Evolutionary conservation across 2,329 filamentous ascomycete species (phyloP), one percentile per base, ranked within the genome.

Genomic region (Penicillium sp.): DNA sequence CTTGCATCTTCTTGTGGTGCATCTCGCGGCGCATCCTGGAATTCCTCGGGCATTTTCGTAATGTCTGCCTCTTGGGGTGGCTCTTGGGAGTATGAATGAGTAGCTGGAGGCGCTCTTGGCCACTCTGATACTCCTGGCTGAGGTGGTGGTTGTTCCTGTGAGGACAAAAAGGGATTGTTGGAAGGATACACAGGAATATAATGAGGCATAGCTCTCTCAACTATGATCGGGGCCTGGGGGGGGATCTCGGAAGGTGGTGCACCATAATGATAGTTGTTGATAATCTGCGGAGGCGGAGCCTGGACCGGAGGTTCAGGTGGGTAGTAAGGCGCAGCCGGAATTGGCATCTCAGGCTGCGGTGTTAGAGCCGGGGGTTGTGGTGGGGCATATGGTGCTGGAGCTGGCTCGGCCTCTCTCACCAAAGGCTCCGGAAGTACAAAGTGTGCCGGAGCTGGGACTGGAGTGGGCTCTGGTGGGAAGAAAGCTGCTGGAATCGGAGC

Each of bases 131-230:
- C 10, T 21, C n/a, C 26, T 21, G n/a, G n/a, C 9, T 48, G 53
- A 3, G n/a, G 19, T 13, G 53, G 50, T 1, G 21, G 14, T 14
- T 57, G 51, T 6, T 53, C 47, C 26, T 57, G 46, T 16, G 33
- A 49, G 21, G 82, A 78, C 10, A 70, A 65, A 43, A 55, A 53
- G 0, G 77, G 75, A 59, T 85, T 82, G 3, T 77, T 78, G 0
- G 85, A 81, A 7, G 87, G 84, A 49, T 86, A 81, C 4, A 88
- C 78, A 2, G 85, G 83, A 53, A 80, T 80, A 66, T 86, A 88
- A 48, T 82, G 68, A 48, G 69, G 67, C 1, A 67, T 57, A 21
- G 58, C 59, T 42, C 68, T 69, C 33, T 66, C 66, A 27, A 59
- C 56, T 26, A 62, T 58, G 16, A 63, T 47, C 9, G 62, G 59